Percentiles rank a stretch among this genome's conserved stretches.
Conservation (phyloP, 805 yeast genomes). For the Wickerhamiella vanderwaltii region DNA sequence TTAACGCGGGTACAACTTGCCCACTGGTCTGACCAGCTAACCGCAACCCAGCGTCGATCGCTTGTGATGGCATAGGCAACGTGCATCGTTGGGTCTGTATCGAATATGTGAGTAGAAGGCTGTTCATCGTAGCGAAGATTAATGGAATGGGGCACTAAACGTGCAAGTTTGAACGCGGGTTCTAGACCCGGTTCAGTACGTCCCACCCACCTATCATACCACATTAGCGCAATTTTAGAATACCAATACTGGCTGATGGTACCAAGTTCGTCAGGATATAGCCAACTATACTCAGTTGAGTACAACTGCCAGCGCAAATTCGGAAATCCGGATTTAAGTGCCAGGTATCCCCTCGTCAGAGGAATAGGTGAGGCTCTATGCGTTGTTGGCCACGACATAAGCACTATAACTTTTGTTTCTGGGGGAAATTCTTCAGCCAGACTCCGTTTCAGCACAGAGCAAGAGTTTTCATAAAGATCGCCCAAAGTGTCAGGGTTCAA, state of each 20-base stretch:
- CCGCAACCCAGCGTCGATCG: slow-evolving; percentile 74
- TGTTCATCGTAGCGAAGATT: slow-evolving; percentile 16
- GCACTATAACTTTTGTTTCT: slow-evolving; percentile 13
- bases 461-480: slow-evolving; percentile 19
- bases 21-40: slow-evolving; percentile 80
- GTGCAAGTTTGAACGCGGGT: slow-evolving; percentile 28
- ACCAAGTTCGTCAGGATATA: slow-evolving; percentile 22
- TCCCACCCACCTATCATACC: slow-evolving; percentile 25
- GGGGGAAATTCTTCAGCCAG: slow-evolving; percentile 9
- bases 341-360: slow-evolving; percentile 20
- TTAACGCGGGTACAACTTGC: slow-evolving; percentile 52
- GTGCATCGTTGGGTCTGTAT: slow-evolving; percentile 71
- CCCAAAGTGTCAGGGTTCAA: slow-evolving; percentile 20
- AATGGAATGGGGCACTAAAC: slow-evolving; percentile 25
- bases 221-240: slow-evolving; percentile 22
- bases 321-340: slow-evolving; percentile 17
- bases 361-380: slow-evolving; percentile 18
- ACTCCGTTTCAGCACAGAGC: slow-evolving; percentile 16
- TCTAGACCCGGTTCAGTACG: slow-evolving; percentile 8
- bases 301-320: slow-evolving; percentile 17
- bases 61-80: slow-evolving; percentile 72
- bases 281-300: slow-evolving; percentile 19
- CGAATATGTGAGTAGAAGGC: slow-evolving; percentile 26
- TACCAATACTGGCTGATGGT: slow-evolving; percentile 23
- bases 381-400: slow-evolving; percentile 19